Conservation (phyloP, 75 land plant species). For the Pseudotsuga menziesii region DNA sequence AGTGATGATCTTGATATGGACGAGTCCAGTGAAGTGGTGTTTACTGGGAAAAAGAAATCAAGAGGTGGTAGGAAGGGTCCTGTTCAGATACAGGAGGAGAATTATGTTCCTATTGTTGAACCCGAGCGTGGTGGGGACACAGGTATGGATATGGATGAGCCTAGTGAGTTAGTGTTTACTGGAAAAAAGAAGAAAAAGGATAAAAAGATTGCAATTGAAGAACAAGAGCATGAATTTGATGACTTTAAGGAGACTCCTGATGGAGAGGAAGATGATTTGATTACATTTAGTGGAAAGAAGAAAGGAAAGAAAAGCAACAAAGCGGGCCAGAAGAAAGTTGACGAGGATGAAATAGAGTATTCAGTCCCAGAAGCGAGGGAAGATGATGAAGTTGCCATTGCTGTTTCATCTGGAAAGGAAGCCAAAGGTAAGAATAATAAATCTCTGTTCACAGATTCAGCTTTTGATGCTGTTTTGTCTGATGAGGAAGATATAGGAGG, state of each 20-base stretch:
- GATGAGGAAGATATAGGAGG: slow-evolving; percentile 22
- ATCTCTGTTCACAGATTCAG: not conserved
- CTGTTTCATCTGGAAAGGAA: slow-evolving; percentile 41
- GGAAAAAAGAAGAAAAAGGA: slow-evolving; percentile 22
- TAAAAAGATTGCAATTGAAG: slow-evolving; percentile 10
- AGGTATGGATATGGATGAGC: slow-evolving; percentile 7
- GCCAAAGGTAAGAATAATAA: slow-evolving; percentile 28
- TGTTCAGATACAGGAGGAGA: slow-evolving; percentile 4
- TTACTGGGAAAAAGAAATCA: slow-evolving; percentile 35
- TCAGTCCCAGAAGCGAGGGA: slow-evolving; percentile 6
- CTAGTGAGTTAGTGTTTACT: slow-evolving; percentile 1
- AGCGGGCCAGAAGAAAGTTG: slow-evolving; percentile 6
- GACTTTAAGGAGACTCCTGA: not conserved
- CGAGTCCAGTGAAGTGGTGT: slow-evolving; percentile 10
- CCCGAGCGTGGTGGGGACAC: not conserved
- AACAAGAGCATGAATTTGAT: slow-evolving; percentile 7
- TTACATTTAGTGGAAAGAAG: slow-evolving; percentile 16
- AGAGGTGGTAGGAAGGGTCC: slow-evolving; percentile 2
- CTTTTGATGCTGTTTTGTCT: slow-evolving; percentile 13
- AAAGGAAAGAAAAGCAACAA: slow-evolving; percentile 15
- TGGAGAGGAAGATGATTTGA: slow-evolving; percentile 12
- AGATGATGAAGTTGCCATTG: slow-evolving; percentile 12
- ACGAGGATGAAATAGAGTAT: slow-evolving; percentile 7
- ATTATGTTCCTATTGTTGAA: slow-evolving; percentile 3
- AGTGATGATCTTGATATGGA: slow-evolving; percentile 3